Conservation (phyloP, 2,329 filamentous ascomycete genomes). For the Phialophora macrospora region DNA sequence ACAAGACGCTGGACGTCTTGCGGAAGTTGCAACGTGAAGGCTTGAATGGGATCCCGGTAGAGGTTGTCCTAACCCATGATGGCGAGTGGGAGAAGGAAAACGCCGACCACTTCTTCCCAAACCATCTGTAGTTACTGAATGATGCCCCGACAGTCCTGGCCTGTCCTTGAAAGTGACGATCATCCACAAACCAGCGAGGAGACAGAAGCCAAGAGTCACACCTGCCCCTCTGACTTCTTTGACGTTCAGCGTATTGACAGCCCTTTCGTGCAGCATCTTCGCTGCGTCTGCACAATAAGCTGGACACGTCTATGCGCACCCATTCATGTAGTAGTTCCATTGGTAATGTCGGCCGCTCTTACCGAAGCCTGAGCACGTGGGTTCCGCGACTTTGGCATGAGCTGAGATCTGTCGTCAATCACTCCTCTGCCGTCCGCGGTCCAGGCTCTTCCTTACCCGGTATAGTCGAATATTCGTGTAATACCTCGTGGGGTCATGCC, state of each 20-base stretch:
- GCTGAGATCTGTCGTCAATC: background rate
- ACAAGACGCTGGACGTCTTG: constrained; percentile 50
- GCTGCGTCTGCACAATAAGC: background rate
- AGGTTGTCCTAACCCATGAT: constrained; percentile 33
- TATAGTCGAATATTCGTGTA: background rate
- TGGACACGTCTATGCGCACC: background rate
- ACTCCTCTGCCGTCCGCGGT: background rate
- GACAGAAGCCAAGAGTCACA: background rate
- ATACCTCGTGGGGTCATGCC: background rate
- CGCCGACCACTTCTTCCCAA: constrained; percentile 24
- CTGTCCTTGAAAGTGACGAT: background rate
- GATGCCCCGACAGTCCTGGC: background rate
- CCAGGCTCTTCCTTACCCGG: background rate
- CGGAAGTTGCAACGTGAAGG: constrained; percentile 14
- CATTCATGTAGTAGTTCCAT: background rate
- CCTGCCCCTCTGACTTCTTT: background rate
- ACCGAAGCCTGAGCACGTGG: background rate
- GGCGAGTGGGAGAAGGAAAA: constrained; percentile 28
- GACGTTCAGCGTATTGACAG: background rate
- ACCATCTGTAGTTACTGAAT: constrained; percentile 11
- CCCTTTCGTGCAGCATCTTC: background rate
- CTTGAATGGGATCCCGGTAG: constrained; percentile 20
- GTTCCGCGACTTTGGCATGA: background rate
- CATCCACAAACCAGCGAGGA: background rate
- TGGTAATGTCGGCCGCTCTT: background rate